phyloP scores from a whole-genome alignment of 2,329 filamentous ascomycete genomes.

The Hymenoscyphus scutula region DNA sequence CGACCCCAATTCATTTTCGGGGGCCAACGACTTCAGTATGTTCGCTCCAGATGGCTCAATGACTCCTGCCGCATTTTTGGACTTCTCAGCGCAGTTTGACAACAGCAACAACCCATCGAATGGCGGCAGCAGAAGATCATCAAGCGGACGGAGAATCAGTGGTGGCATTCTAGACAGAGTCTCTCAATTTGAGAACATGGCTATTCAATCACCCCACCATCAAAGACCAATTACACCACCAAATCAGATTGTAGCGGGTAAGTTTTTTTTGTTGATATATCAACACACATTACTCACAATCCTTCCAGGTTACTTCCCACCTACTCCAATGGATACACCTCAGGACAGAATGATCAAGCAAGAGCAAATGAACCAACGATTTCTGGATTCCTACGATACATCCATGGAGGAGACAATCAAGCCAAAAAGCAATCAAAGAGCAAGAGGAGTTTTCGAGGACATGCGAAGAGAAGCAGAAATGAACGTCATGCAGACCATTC shows the following conservation, averaged over 20 bases:
- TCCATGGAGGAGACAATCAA: slow-evolving; percentile 67
- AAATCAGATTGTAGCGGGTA: slow-evolving; percentile 58
- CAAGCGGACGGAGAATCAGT: slow-evolving; percentile 51
- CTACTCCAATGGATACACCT: slow-evolving; percentile 66
- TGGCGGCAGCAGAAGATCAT: slow-evolving; percentile 32
- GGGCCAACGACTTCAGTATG: slow-evolving; percentile 34
- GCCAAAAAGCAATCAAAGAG: slow-evolving; percentile 47
- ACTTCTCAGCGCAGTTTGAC: slow-evolving; percentile 34
- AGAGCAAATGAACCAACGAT: slow-evolving; percentile 45
- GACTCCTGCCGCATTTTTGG: slow-evolving; percentile 34
- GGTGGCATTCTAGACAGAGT: slow-evolving; percentile 61
- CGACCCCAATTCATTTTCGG: slow-evolving; percentile 37
- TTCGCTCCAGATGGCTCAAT: slow-evolving; percentile 29
- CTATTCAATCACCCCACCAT: slow-evolving; percentile 39
- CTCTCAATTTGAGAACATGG: slow-evolving; percentile 56
- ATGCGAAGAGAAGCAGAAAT: slow-evolving; percentile 57
- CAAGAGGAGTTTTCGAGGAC: slow-evolving; percentile 56
- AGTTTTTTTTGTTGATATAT: slow-evolving; percentile 34
- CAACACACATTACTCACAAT: slow-evolving; percentile 20
- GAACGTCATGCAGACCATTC: slow-evolving; percentile 53
- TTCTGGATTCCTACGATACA: slow-evolving; percentile 60
- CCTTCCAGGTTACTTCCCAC: slow-evolving; percentile 59
- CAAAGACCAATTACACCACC: slow-evolving; percentile 59
- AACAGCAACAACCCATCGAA: slow-evolving; percentile 24
- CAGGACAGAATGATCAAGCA: slow-evolving; percentile 42